Evolutionary conservation across 495 filamentous ascomycete genomes (phyloP), one percentile per base, ranked within the genome.

Genomic region (Neurospora sp.): DNA sequence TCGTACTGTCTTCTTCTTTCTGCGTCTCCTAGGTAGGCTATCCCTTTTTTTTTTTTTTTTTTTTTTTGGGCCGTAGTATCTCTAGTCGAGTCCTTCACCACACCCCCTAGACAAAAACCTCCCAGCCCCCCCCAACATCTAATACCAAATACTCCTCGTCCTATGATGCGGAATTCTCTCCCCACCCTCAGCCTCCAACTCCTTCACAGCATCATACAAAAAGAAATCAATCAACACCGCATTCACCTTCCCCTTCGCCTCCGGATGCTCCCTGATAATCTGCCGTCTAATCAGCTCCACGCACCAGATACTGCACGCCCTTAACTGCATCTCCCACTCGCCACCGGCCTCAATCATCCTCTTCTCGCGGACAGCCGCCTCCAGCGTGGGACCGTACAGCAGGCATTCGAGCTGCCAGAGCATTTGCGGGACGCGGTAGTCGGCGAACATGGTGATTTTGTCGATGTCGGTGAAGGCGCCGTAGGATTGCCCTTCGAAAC

Each of bases 361-460:
- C 70, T 87, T 84, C 5, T 82, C 80, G 8, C 87, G 84, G 70
- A 99, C 91, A 18, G 91, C 87, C 14, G 84, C 84, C 12, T 93
- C 90, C 27, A 99, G 81, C 6, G 90, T 86, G 0, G 96, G 96
- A 38, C 91, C 93, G 82, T 94, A 97, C 71, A 86, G 86, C 20
- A 99, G 84, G 73, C 93, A 96, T 42, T 93, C 92, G 37, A 99
- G 85, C 35, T 88, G 86, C 76, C 96, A 87, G 6, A 99, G 87
- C 76, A 98, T 97, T 84, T 98, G 96, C 6, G 96, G 96, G 41
- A 99, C 90, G 37, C 96, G 90, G 79, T 99, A 98, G 84, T 99
- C 96, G 85, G 96, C 94, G 83, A 98, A 99, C 92, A 98, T 98
- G 73, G 96, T 99, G 78, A 99, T 91, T 75, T 92, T 92, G 78